A percentile compares a stretch with the other conserved stretches of the same genome.
Evolutionary conservation across 2,329 filamentous ascomycete genomes (phyloP).

Genomic region (Harringtonia aguacate): DNA sequence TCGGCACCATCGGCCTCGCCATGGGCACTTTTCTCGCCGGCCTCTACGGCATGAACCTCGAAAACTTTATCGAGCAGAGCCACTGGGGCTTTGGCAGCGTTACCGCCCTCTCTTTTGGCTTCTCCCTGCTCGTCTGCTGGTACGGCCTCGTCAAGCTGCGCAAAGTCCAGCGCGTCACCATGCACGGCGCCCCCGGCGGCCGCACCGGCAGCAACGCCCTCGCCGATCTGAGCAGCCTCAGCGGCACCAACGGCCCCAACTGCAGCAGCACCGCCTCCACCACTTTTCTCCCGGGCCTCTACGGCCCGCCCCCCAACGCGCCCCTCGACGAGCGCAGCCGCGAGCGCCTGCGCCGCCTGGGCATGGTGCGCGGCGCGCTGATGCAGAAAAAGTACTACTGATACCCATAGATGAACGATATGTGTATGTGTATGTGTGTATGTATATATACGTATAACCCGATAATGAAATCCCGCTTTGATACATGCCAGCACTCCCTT

Average conservation of each 20-base stretch:
- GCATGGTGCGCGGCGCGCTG: slow-evolving; percentile 17
- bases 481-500: too few relatives aligned
- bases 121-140: slow-evolving; percentile 67
- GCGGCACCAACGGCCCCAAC: not conserved
- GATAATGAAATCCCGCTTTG: too few relatives aligned
- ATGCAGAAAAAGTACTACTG: slow-evolving; percentile 12
- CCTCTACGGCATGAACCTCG: slow-evolving; percentile 99
- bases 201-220: not conserved
- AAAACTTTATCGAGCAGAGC: slow-evolving; percentile 96
- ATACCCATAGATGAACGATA: not conserved
- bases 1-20: slow-evolving; percentile 87
- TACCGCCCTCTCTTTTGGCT: slow-evolving; percentile 56
- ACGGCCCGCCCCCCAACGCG: slow-evolving; percentile 13
- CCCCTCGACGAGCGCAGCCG: slow-evolving; percentile 39
- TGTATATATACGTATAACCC: too few relatives aligned
- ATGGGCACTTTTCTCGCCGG: slow-evolving; percentile 92
- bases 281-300: too few relatives aligned
- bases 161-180: slow-evolving; percentile 33
- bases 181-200: slow-evolving; percentile 14
- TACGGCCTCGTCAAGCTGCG: slow-evolving; percentile 78
- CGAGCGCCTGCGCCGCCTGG: slow-evolving; percentile 38
- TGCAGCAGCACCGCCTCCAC: not conserved
- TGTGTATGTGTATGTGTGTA: too few relatives aligned
- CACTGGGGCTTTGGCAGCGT: slow-evolving; percentile 75
- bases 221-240: not conserved